Evolutionary conservation across 148 eudicot species (phyloP).

Genomic region (Diospyros lotus): DNA sequence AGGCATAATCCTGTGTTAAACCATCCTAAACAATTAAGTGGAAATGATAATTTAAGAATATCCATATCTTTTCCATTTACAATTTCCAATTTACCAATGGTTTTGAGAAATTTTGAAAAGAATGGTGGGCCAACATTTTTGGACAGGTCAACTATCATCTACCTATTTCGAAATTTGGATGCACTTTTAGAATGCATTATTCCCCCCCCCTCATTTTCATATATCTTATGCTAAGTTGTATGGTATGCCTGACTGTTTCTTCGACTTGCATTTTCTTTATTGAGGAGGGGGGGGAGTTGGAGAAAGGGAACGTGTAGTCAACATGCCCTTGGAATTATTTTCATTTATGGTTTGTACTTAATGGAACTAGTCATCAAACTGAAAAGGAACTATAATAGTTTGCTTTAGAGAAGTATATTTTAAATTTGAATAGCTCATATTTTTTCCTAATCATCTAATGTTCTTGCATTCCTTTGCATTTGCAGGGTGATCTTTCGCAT

Average conservation of each 20-base stretch:
- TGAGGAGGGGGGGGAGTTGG: neutral
- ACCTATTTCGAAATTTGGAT: neutral
- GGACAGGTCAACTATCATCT: neutral
- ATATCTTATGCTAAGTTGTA: neutral
- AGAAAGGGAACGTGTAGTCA: neutral
- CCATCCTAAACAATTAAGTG: neutral
- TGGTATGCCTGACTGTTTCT: neutral
- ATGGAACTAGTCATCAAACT: neutral
- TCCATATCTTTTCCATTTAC: neutral
- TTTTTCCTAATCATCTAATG: neutral
- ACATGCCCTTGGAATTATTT: neutral
- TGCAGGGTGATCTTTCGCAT: conserved; percentile 43
- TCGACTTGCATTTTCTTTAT: neutral
- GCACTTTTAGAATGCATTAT: too few species aligned
- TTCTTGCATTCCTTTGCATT: conserved; percentile 5
- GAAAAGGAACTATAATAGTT: neutral
- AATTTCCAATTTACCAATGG: neutral
- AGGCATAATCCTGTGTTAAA: neutral
- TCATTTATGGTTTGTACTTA: neutral
- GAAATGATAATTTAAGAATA: neutral
- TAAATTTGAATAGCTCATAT: neutral
- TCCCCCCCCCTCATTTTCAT: neutral
- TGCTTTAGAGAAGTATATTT: neutral
- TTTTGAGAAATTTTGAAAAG: neutral
- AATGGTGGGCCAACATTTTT: neutral